Evolutionary conservation across 495 filamentous ascomycete species (phyloP), one percentile per base, ranked within the genome.

Genomic region (Penicillium manginii): DNA sequence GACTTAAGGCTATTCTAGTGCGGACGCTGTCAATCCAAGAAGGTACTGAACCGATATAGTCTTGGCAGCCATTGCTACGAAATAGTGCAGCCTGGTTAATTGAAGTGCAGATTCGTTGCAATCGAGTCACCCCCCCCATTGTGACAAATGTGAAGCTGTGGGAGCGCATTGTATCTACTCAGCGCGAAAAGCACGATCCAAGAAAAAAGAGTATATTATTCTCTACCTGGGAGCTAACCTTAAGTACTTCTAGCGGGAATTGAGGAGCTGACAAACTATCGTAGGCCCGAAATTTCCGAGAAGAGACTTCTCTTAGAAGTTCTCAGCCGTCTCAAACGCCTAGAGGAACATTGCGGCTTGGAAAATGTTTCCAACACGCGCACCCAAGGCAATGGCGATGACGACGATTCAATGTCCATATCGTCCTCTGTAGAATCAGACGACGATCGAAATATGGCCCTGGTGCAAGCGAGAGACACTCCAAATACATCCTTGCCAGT

Each of bases 1-100:
- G 12, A 39, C 21, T 26, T 45, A 40, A 46, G 19, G 18, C n/a
- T n/a, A 10, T 54, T 29, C 14, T 47, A 65, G 63, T 65, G 63
- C 45, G 54, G 39, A n/a, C 63, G 63, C 17, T 65, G 63, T 22
- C 51, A 65, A 29, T 55, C 63, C 29, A 65, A 59, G 45, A 65
- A 65, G 59, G 63, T 65, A 54, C 3, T 10, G n/a, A n/a, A n/a
- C 12, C 12, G 15, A 14, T 15, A 37, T 47, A 2, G 9, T 14
- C 17, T 21, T 47, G 37, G 29, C 18, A 17, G 0, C 26, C 26
- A 29, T 29, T 29, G 26, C 26, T 2, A 29, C 26, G 26, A 29
- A 29, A 29, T 8, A 29, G 35, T 7, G 11, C 35, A 39, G 35
- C 29, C 31, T 22, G 42, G 17, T 23, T 60, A 33, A 55, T 35